These are phyloP conservation scores for Cyberlindnera samutprakarnensis DNA, from an alignment of 805 yeast species.

Conservation along the genomic window DNA sequence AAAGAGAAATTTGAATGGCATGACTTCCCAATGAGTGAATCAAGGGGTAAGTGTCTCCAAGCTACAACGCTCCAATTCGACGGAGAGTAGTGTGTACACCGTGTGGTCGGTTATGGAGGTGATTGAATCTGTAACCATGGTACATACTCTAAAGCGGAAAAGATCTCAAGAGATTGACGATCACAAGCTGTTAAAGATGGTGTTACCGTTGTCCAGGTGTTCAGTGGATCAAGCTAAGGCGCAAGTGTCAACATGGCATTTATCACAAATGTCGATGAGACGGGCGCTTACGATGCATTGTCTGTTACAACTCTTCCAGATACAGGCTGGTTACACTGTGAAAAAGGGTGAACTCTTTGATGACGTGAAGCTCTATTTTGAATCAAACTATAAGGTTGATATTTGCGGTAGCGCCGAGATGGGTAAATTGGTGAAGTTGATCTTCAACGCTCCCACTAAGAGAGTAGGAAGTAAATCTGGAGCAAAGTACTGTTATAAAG, in stretches of 20 bases:
- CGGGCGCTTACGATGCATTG: slow-evolving; percentile 9
- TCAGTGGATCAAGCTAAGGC: too few relatives aligned
- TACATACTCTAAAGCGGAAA: too few relatives aligned
- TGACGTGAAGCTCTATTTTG: slow-evolving; percentile 8
- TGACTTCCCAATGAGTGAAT: slow-evolving; percentile 4
- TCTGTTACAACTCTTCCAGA: slow-evolving; percentile 3
- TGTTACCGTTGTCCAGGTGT: neutral
- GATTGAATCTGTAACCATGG: too few relatives aligned
- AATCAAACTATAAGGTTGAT: slow-evolving; percentile 1
- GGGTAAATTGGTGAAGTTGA: slow-evolving; percentile 9
- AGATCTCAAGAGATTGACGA: neutral
- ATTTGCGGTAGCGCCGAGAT: slow-evolving; percentile 7
- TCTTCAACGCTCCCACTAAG: slow-evolving; percentile 4
- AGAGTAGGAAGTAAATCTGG: slow-evolving; percentile 78
- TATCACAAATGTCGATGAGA: neutral
- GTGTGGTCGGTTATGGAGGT: too few relatives aligned
- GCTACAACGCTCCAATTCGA: too few relatives aligned
- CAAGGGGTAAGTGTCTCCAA: neutral
- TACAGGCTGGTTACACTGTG: neutral
- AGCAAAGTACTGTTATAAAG: slow-evolving; percentile 66
- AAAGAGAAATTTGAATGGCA: too few relatives aligned
- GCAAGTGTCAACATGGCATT: neutral
- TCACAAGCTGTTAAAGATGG: neutral
- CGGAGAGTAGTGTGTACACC: too few relatives aligned
- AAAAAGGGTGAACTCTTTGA: slow-evolving; percentile 9